A percentile compares a stretch with the other conserved stretches of the same genome.
Evolutionary conservation across 176 grass and related monocot species (phyloP).

Genomic region (Thinopyrum elongatum): DNA sequence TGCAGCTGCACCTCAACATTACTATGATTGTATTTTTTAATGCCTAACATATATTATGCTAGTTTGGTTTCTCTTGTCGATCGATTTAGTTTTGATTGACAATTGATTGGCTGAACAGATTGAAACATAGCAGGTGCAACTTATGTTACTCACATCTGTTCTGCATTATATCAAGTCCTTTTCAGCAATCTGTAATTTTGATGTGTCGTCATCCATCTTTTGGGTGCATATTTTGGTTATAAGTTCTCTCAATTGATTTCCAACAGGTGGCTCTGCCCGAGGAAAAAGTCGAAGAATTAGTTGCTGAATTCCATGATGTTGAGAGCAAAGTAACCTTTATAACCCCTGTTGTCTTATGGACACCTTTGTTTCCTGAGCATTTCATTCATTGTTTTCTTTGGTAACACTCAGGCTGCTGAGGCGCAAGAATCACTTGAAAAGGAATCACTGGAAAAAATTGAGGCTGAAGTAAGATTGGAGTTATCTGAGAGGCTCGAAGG

Average conservation of each 20-base stretch:
- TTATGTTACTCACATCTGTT: constrained; percentile 20
- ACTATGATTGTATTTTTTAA: background rate
- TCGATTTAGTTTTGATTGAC: background rate
- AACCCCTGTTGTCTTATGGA: constrained; percentile 20
- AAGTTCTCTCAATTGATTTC: constrained; percentile 32
- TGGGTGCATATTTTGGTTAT: constrained; percentile 4
- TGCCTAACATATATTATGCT: background rate
- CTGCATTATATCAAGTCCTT: constrained; percentile 1
- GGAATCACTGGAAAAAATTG: constrained; percentile 78
- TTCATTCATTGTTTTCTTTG: constrained; percentile 31
- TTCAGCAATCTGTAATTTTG: constrained; percentile 18
- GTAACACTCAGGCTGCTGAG: constrained; percentile 70
- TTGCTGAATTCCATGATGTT: constrained; percentile 75
- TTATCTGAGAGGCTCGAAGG: constrained; percentile 74
- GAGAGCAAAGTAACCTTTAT: constrained; percentile 83
- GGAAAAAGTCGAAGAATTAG: constrained; percentile 75
- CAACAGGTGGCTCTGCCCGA: constrained; percentile 75
- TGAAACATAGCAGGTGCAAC: background rate
- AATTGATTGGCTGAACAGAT: background rate
- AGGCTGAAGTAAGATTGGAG: constrained; percentile 91
- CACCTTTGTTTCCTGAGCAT: constrained; percentile 24
- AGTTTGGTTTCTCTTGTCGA: background rate
- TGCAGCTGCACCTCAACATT: background rate
- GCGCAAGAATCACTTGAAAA: constrained; percentile 99
- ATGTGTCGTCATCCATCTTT: background rate